These are phyloP conservation scores for Lasiodiplodia citricola DNA, from an alignment of 2,329 filamentous ascomycete genomes.

Conservation along the genomic window DNA sequence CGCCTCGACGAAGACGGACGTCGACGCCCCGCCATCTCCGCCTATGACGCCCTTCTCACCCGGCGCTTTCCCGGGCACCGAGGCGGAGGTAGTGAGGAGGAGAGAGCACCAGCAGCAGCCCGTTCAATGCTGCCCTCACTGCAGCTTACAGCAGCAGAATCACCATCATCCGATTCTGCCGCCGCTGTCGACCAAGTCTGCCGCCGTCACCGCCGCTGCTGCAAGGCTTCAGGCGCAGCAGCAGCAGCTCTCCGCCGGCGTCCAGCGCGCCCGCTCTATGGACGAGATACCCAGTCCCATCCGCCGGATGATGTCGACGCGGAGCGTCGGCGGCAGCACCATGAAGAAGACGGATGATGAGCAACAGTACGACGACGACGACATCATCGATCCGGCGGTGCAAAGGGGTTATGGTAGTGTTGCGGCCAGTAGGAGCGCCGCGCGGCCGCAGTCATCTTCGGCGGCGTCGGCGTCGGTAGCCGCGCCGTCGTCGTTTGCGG, in stretches of 20 bases:
- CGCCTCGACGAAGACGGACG: constrained; percentile 36
- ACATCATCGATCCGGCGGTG: background rate
- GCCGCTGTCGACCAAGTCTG: background rate
- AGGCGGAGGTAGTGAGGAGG: background rate
- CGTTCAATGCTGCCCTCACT: background rate
- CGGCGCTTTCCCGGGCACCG: constrained; percentile 11
- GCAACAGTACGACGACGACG: background rate
- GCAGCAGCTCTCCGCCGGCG: background rate
- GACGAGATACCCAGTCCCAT: constrained; percentile 19
- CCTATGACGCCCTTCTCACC: constrained; percentile 27
- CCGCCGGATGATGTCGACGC: constrained; percentile 5
- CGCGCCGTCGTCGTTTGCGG: background rate
- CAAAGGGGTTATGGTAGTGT: background rate
- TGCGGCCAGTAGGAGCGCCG: background rate
- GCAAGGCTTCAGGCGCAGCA: background rate
- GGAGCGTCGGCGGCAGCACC: background rate
- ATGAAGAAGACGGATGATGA: background rate
- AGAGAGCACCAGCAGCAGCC: no score
- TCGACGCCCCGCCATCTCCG: constrained; percentile 32
- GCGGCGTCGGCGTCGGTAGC: no score
- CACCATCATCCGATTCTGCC: background rate
- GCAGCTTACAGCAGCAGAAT: background rate
- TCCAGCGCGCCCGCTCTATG: constrained; percentile 9
- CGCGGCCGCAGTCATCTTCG: background rate
- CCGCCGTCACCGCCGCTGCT: background rate